Base-by-base conservation (phyloP, 176 grass and related monocot species). In the Echinochloa phyllopogon region DNA sequence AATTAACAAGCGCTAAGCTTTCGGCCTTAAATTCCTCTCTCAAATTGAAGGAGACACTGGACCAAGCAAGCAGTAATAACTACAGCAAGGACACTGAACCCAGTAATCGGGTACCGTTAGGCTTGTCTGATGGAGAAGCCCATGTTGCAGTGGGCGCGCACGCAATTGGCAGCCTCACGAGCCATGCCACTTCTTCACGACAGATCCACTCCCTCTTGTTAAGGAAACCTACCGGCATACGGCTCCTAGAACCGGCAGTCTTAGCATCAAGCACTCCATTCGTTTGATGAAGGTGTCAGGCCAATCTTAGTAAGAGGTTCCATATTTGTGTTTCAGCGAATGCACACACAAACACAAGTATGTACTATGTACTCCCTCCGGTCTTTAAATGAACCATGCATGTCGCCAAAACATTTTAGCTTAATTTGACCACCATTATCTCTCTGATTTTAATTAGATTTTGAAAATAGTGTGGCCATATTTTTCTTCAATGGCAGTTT, bases 41-140 rank as follows among this genome's bases (percentile, higher is more conserved):
- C 7, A 13, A 43, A 11, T 67, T 38, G 47, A 58, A 49, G 59
- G 65, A 14, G 25, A 6, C 64, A 12, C 44, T 51, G 66, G 65
- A 39, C 56, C 40, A 51, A 23, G 8, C 48, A 33, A 1, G 7
- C 29, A 57, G 4, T 15, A 20, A 43, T 11, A 75, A 13, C n/a
- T n/a, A n/a, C 8, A 5, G 4, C 4, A 47, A 27, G 44, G 29
- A 81, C 77, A 45, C 24, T 23, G 11, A 5, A n/a, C n/a, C n/a
- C 77, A 8, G 56, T 55, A 68, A 45, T 17, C 16, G 10, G 24
- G 10, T 37, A 74, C 85, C 77, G 85, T 87, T 81, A 75, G 38
- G 23, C 77, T 38, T 75, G 77, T 81, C 77, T 24, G 69, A 8
- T 15, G 33, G 45, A 13, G 48, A 13, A 58, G 44, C 13, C 44